A percentile compares a stretch with the other conserved stretches of the same genome.
Evolutionary conservation across 2,329 filamentous ascomycete genomes (phyloP).

Genomic region (Apiospora kogelbergensis): DNA sequence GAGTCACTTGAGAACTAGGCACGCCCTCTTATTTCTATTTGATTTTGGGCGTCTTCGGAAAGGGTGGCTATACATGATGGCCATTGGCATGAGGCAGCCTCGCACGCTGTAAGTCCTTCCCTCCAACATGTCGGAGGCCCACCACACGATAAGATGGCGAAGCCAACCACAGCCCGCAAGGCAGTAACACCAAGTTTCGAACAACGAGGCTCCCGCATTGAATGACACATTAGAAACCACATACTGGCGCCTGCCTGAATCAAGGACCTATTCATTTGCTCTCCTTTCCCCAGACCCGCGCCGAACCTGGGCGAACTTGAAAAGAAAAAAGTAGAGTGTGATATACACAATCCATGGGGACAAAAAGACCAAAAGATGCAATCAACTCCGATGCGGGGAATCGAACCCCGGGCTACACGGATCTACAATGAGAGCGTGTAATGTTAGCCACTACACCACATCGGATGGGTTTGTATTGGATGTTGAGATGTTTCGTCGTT

Average conservation of each 20-base stretch:
- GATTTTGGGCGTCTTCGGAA: background rate
- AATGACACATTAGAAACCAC: background rate
- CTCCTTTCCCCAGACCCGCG: no score
- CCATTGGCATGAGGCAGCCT: background rate
- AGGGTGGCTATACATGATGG: background rate
- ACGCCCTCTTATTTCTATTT: background rate
- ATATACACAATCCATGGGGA: no score
- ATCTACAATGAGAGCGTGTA: constrained; percentile 32
- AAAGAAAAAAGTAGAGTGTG: no score
- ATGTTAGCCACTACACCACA: constrained; percentile 38
- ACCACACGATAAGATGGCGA: background rate
- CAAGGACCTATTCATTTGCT: no score
- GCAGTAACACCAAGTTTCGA: background rate
- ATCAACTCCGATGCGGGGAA: constrained; percentile 27
- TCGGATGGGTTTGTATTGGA: constrained; percentile 22
- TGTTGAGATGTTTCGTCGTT: no score
- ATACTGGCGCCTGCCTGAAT: no score
- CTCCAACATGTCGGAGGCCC: background rate
- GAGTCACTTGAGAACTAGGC: background rate
- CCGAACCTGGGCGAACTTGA: no score
- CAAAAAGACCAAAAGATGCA: no score
- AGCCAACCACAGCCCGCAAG: background rate
- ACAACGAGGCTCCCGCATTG: background rate
- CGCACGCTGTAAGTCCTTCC: background rate
- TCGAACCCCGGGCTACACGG: constrained; percentile 30